phyloP scores from a whole-genome alignment of 129 eudicot genomes.

The Kitagawia praeruptora region DNA sequence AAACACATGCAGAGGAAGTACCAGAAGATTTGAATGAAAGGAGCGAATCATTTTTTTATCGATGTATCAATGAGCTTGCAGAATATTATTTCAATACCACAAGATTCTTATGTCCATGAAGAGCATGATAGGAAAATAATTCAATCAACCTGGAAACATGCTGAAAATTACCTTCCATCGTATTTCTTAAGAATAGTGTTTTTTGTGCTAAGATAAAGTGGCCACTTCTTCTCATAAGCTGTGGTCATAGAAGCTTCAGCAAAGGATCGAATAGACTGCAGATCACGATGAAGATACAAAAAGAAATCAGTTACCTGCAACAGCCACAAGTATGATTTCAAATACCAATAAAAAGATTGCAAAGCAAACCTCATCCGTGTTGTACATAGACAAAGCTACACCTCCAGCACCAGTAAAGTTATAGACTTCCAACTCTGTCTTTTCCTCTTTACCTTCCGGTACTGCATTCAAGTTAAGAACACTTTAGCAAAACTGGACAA shows the following conservation, averaged over 20 bases:
- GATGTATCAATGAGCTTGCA: neutral
- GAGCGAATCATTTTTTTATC: neutral
- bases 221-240: slow-evolving; percentile 82
- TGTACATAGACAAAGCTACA: slow-evolving; percentile 93
- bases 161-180: slow-evolving; percentile 64
- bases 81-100: neutral
- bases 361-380: slow-evolving; percentile 79
- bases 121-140: neutral
- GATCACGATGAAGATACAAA: slow-evolving; percentile 4
- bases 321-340: neutral
- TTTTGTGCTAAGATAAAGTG: slow-evolving; percentile 95
- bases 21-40: slow-evolving; percentile 6
- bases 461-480: slow-evolving; percentile 29
- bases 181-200: slow-evolving; percentile 88
- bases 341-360: neutral
- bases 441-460: slow-evolving; percentile 81
- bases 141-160: slow-evolving; percentile 1
- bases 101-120: neutral
- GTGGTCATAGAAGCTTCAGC: slow-evolving; percentile 92
- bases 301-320: slow-evolving; percentile 7
- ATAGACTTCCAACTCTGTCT: slow-evolving; percentile 70
- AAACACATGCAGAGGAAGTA: too few species aligned
- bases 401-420: slow-evolving; percentile 88
- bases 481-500: neutral
- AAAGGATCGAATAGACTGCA: slow-evolving; percentile 76